Evolutionary conservation across 345 rosid species (phyloP), one percentile per base, ranked within the genome.

Genomic region (Dipteronia dyeriana): DNA sequence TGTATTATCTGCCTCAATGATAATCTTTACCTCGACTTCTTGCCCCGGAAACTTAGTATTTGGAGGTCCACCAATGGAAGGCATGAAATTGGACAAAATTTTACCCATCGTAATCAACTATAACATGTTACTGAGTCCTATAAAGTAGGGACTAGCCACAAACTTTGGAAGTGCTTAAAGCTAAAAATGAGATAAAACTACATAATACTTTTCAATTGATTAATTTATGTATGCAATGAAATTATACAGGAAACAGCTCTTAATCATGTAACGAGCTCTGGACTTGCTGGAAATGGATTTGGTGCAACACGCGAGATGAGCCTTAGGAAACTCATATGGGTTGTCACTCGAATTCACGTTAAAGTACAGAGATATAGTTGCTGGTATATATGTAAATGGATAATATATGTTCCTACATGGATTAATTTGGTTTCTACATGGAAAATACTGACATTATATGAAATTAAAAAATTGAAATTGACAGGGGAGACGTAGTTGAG

Each of bases 251-350:
- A 90, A 79, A 90, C 94, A 9, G 91, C 94, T 29, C 78, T 90
- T 67, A 90, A 90, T 81, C 94, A 89, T 80, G 90, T 85, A 14
- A 86, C 73, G 66, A 82, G 79, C 73, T 86, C 89, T 22, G 94
- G 92, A 39, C 87, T 90, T 19, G 90, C 86, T 71, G 90, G 90
- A 20, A 85, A 87, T 77, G 92, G 92, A 16, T 90, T 90, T 63
- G 94, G 92, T 31, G 83, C 94, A 13, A 90, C 94, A 9, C 88
- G 87, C 2, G 91, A 89, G 83, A 90, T 90, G 92, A 80, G 80
- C 71, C 79, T 81, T 39, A 76, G 87, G 71, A 86, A 88, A 68
- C 85, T 90, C 68, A 89, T 88, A 11, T 90, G 94, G 94, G 94
- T 90, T 9, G 92, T 90, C 70, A 81, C 90, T 26, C 87, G 90